Base-by-base conservation (phyloP, 306 rosid species). In the Castanospermum australe region DNA sequence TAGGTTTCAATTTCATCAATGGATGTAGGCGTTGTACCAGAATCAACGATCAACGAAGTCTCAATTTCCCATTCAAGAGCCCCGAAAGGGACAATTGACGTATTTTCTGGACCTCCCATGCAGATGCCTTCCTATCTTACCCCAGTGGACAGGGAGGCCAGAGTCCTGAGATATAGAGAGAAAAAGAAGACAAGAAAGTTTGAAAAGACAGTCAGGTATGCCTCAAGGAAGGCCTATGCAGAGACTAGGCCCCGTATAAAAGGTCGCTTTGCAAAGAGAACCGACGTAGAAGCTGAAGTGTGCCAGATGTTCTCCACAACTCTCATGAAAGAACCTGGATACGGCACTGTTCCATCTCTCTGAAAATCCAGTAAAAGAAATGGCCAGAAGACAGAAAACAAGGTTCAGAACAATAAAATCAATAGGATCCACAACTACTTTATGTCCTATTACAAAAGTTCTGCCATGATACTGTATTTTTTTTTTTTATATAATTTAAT, bases 201-300 rank as follows among this genome's bases (percentile, higher is more conserved):
- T 50, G 97, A 93, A 91, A 95, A 95, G 77, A 95, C 97, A 10
- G 93, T 92, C 35, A 60, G 99, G 79, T 95, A 95, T 83, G 99
- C 98, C 18, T 95, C 98, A 10, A 90, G 99, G 86, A 93, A 95
- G 78, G 99, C 99, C 41, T 95, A 95, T 55, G 99, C 99, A 7
- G 99, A 95, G 76, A 95, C 98, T 38, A 78, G 99, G 17, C 99
- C 98, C 0, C 90, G 99, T 0, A 91, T 95, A 79, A 95, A 95
- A 65, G 99, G 99, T 68, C 89, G 99, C 41, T 95, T 95, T 3
- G 99, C 97, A 0, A 95, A 91, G 79, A 63, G 97, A 78, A 90
- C 92, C 0, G 90, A 91, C 44, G 79, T 79, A 7, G 96, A 91
- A 54, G 88, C 89, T 13, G 92, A 94, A 77, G 90, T 91, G 25